Conservation (phyloP, 2,329 filamentous ascomycete genomes). For the Alternaria longipes region DNA sequence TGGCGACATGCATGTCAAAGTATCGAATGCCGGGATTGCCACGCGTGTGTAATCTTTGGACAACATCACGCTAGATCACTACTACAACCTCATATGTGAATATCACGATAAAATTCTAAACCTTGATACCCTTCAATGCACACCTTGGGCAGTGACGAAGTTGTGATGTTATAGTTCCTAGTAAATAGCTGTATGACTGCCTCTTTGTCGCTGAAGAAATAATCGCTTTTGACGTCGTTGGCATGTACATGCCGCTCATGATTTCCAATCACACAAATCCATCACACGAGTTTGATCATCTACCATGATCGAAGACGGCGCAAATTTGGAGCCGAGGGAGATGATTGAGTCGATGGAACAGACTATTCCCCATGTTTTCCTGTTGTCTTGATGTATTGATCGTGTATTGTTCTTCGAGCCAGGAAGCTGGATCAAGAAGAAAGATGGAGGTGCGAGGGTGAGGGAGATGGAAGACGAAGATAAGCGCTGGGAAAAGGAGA, state of each 20-base stretch:
- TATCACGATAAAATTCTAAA: neutral
- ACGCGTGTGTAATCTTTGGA: neutral
- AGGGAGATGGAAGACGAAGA: conserved; percentile 2
- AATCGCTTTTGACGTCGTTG: neutral
- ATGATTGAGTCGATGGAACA: neutral
- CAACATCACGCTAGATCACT: neutral
- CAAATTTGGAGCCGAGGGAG: neutral
- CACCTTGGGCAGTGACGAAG: neutral
- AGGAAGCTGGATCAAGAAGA: conserved; percentile 1
- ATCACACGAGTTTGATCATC: no score
- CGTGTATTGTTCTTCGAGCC: no score
- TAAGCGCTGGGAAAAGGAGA: conserved; percentile 1
- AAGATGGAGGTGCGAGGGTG: neutral
- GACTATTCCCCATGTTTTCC: no score
- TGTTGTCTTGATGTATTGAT: no score
- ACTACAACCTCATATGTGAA: neutral
- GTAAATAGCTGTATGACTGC: neutral
- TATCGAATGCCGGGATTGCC: neutral
- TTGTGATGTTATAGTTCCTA: neutral
- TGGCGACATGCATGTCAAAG: neutral
- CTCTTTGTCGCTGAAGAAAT: neutral
- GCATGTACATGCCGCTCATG: neutral
- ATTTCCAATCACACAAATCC: neutral
- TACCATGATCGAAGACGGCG: neutral
- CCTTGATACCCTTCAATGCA: no score